Evolutionary conservation across 805 yeast species (phyloP).

Genomic region (Wickerhamiella azyma): DNA sequence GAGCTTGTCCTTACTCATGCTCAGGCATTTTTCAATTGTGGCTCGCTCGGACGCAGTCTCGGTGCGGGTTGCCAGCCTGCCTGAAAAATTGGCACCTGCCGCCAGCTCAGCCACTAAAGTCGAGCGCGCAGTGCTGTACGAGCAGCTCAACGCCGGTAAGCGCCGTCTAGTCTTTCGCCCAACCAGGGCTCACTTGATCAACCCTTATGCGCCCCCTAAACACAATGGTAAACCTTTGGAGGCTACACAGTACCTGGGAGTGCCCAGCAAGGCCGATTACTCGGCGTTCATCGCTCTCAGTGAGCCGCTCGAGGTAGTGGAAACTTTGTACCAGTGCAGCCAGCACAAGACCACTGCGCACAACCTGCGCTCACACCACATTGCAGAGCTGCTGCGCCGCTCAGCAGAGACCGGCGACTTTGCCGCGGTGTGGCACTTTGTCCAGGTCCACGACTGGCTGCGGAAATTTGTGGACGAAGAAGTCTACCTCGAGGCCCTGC

Average conservation of each 20-base stretch:
- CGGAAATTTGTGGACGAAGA: slow-evolving; percentile 1
- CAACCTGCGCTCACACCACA: slow-evolving; percentile 15
- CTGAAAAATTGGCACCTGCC: slow-evolving; percentile 2
- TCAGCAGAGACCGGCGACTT: slow-evolving; percentile 19
- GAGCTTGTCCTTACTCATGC: slow-evolving; percentile 6
- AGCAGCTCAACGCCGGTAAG: slow-evolving; percentile 13
- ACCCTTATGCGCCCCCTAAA: slow-evolving; percentile 12
- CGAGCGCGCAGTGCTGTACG: slow-evolving; percentile 11
- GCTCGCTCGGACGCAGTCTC: not conserved
- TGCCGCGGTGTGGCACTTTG: slow-evolving; percentile 8
- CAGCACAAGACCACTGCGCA: slow-evolving; percentile 10
- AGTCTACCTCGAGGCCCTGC: slow-evolving; percentile 15
- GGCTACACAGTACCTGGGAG: slow-evolving; percentile 20
- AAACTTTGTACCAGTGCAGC: slow-evolving; percentile 14
- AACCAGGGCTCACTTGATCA: slow-evolving; percentile 14
- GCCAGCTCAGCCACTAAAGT: not conserved
- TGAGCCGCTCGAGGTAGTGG: slow-evolving; percentile 15
- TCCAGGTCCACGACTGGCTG: slow-evolving; percentile 7
- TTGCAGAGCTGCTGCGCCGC: slow-evolving; percentile 15
- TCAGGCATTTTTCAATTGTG: slow-evolving; percentile 8
- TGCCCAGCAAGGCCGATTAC: slow-evolving; percentile 18
- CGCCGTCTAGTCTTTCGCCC: slow-evolving; percentile 21
- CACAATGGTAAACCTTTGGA: slow-evolving; percentile 14
- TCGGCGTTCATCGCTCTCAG: slow-evolving; percentile 13
- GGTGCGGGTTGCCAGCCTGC: slow-evolving; percentile 1